Conservation (phyloP, 2,329 filamentous ascomycete species). For the Pseudogymnoascus sp. region DNA sequence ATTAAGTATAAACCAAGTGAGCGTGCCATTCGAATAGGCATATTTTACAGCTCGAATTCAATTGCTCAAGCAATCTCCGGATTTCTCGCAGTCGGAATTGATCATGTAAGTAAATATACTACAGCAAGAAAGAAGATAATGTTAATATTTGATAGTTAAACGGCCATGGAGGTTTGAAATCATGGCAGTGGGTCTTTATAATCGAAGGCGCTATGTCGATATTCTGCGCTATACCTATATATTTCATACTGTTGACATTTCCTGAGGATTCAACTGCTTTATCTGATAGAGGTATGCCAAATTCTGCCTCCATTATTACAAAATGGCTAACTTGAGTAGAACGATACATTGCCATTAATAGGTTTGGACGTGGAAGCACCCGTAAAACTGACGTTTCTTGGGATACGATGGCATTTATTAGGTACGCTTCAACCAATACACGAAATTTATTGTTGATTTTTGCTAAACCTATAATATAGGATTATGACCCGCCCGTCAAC, state of each 20-base stretch:
- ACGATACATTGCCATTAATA: conserved; percentile 23
- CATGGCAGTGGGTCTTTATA: conserved; percentile 21
- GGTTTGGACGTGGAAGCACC: conserved; percentile 22
- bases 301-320: neutral
- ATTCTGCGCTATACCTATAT: conserved; percentile 19
- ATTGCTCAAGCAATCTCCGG: conserved; percentile 22
- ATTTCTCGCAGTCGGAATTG: conserved; percentile 23
- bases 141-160: neutral
- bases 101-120: conserved; percentile 12
- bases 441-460: neutral
- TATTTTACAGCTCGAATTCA: conserved; percentile 24
- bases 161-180: conserved; percentile 13
- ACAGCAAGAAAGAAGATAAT: neutral
- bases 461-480: conserved; percentile 5
- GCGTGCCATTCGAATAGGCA: conserved; percentile 22
- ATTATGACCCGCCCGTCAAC: conserved; percentile 24
- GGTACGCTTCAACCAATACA: neutral
- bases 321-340: conserved; percentile 13
- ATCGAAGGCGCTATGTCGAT: conserved; percentile 18
- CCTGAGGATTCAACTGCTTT: conserved; percentile 21
- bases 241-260: conserved; percentile 23
- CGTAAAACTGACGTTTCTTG: conserved; percentile 21
- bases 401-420: conserved; percentile 20
- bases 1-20: conserved; percentile 24
- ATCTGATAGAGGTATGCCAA: conserved; percentile 17